Evolutionary conservation across 164 flowering plant genomes (phyloP), one percentile per base, ranked within the genome.

Genomic region (Aristolochia contorta): DNA sequence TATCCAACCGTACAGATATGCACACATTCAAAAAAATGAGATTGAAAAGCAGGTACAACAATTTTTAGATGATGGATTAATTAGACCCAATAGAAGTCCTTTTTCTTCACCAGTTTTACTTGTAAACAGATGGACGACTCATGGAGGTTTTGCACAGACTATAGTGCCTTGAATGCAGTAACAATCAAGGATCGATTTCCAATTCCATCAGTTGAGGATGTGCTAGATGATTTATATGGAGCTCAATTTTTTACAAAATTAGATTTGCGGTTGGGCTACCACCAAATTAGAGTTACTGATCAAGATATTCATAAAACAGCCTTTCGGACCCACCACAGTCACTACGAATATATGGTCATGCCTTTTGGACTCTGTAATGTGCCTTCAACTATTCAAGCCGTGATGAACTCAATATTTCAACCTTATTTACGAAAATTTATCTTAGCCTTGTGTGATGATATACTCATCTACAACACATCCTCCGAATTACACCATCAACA

Each of bases 351-450:
- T 45, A 5, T 46, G 0, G 62, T 59, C 8, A 59, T 59, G 62
- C 62, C 62, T 12, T 59, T 59, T 23, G 62, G 51, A 12, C 33
- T 59, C 6, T 21, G 7, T 13, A 68, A 58, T 59, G 63, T 67
- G 3, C 67, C 63, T 7, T 51, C 56, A 3, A 58, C 67, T 6
- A 63, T 68, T 43, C 67, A 68, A 15, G 9, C 57, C 1, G 5
- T 57, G 2, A 62, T 63, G 60, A 66, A 59, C 45, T 6, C 18
- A 12, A n/a, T n/a, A n/a, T n/a, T n/a, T n/a, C n/a, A n/a, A n/a
- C n/a, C n/a, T n/a, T n/a, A n/a, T n/a, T n/a, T 62, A 7, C 51
- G 63, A n/a, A 57, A 58, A 20, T 59, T 59, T 25, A 24, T 59
- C 12, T 16, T 59, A 0, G 62, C 47, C 12, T 68, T 21, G n/a